Evolutionary conservation across 148 eudicot genomes (phyloP).

Genomic region (Diospyros lotus): DNA sequence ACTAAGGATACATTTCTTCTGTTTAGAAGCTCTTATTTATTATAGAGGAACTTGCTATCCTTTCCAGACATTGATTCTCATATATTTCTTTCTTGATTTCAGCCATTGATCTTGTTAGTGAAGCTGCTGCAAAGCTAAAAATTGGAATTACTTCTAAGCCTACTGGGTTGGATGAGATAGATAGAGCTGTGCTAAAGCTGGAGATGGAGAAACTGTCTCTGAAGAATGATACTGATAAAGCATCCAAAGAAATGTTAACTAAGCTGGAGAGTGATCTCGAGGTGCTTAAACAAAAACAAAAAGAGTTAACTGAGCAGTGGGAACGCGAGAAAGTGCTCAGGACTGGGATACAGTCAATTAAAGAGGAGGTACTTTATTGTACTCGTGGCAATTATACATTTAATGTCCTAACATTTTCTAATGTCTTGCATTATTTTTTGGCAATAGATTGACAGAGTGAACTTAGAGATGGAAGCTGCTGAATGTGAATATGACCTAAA

Average conservation of each 20-base stretch:
- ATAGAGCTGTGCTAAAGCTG: constrained; percentile 79
- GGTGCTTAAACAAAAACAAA: constrained; percentile 74
- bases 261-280: constrained; percentile 74
- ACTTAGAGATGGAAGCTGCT: constrained; percentile 89
- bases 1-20: no score
- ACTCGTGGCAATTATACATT: no score
- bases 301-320: constrained; percentile 85
- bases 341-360: constrained; percentile 86
- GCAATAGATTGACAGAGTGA: constrained; percentile 96
- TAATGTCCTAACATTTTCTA: neutral
- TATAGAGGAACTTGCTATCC: no score
- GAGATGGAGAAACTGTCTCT: constrained; percentile 99
- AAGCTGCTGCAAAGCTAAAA: constrained; percentile 97
- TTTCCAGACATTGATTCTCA: no score
- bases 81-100: no score
- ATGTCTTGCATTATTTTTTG: constrained; percentile 13
- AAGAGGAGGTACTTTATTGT: constrained; percentile 74
- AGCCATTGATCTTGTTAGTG: constrained; percentile 97
- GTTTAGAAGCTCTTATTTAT: no score
- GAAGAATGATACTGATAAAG: constrained; percentile 83
- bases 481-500: constrained; percentile 96
- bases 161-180: constrained; percentile 89
- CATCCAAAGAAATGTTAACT: constrained; percentile 82
- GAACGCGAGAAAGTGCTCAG: constrained; percentile 86
- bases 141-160: constrained; percentile 99